A percentile compares a stretch with the other conserved stretches of the same genome.
phyloP scores from a whole-genome alignment of 371 early-diverging fungal species.

The Umbelopsis sp. region DNA sequence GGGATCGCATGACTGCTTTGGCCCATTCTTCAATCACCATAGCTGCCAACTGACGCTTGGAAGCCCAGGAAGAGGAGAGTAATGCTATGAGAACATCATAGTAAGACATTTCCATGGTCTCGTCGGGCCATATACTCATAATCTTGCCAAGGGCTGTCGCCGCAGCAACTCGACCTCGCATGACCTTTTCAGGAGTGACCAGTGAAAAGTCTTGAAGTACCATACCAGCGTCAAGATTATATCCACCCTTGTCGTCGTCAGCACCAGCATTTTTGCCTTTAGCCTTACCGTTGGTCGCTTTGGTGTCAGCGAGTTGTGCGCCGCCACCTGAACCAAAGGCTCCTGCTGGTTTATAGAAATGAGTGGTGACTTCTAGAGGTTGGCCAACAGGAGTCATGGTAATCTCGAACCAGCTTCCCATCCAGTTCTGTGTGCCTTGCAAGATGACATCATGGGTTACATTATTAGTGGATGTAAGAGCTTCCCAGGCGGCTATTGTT shows the following conservation, averaged over 20 bases:
- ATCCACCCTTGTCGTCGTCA: conserved; percentile 34
- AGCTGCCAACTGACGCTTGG: conserved; percentile 80
- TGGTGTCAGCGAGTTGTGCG: conserved; percentile 9
- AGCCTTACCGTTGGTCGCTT: conserved; percentile 20
- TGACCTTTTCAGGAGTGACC: conserved; percentile 72
- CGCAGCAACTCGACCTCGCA: conserved; percentile 81
- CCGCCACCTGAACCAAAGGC: conserved; percentile 45
- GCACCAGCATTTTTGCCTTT: conserved; percentile 19
- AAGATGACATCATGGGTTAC: conserved; percentile 41
- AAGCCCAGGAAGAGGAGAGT: conserved; percentile 75
- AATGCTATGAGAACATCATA: conserved; percentile 54
- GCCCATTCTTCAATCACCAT: conserved; percentile 87
- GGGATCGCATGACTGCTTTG: conserved; percentile 45
- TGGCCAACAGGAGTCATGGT: conserved; percentile 81
- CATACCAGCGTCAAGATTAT: conserved; percentile 91
- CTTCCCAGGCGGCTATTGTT: conserved; percentile 75
- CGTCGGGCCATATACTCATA: conserved; percentile 68
- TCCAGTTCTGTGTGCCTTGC: conserved; percentile 48
- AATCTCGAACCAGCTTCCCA: conserved; percentile 58
- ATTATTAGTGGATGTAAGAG: conserved; percentile 45
- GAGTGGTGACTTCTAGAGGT: conserved; percentile 65
- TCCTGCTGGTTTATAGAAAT: conserved; percentile 67
- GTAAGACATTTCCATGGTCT: conserved; percentile 56
- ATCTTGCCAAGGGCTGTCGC: conserved; percentile 82
- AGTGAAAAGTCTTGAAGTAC: conserved; percentile 88